Evolutionary conservation across 2,329 filamentous ascomycete species (phyloP).

Genomic region (Periglandula ipomoeae): DNA sequence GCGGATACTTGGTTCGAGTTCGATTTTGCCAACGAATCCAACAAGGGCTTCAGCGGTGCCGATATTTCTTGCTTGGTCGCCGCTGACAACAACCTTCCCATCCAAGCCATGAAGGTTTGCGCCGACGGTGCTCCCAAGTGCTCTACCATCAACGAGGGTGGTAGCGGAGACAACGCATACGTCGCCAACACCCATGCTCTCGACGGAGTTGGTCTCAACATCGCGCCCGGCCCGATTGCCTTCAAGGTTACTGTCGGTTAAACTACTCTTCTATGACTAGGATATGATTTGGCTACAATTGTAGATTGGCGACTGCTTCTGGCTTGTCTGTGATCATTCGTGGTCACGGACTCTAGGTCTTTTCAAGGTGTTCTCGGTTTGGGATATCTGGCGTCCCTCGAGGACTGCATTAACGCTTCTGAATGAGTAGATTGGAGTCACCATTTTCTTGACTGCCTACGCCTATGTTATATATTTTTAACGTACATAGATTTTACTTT

Average conservation of each 20-base stretch:
- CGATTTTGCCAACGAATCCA: conserved; percentile 36
- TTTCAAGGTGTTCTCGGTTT: background rate
- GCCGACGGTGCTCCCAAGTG: conserved; percentile 26
- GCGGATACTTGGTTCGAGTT: conserved; percentile 41
- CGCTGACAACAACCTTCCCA: conserved; percentile 19
- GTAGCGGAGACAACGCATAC: conserved; percentile 29
- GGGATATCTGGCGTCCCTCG: background rate
- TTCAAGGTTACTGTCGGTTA: conserved; percentile 25
- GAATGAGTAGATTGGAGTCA: conserved; percentile 2
- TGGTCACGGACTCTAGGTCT: background rate
- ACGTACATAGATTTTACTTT: conserved; percentile 7
- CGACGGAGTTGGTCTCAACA: conserved; percentile 33
- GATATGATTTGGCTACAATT: background rate
- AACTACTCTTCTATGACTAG: background rate
- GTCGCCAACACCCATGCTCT: conserved; percentile 24
- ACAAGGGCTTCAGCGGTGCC: conserved; percentile 40
- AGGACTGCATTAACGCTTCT: conserved; percentile 2
- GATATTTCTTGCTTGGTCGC: conserved; percentile 42
- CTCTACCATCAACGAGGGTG: conserved; percentile 29
- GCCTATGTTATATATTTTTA: conserved; percentile 9
- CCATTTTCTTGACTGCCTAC: conserved; percentile 5
- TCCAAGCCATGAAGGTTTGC: conserved; percentile 28
- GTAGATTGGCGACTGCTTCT: background rate
- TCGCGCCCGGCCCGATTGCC: conserved; percentile 18
- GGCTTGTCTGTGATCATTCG: background rate